phyloP scores from a whole-genome alignment of 495 filamentous ascomycete species.

The Massariosphaeria phaeospora region DNA sequence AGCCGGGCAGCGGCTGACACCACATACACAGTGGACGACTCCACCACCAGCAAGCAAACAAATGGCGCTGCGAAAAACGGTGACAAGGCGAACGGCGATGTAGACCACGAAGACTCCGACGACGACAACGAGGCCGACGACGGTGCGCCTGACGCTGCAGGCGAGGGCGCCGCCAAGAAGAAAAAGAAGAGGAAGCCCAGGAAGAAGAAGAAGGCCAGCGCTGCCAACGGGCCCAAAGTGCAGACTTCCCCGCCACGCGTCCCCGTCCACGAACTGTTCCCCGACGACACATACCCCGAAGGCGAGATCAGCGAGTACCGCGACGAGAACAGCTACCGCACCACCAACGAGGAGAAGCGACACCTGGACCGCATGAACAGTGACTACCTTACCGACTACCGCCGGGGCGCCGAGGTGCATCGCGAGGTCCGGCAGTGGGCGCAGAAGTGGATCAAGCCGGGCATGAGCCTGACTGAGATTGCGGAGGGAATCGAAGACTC shows the following conservation, averaged over 20 bases:
- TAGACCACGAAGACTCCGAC: conserved; percentile 41
- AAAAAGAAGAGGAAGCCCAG: conserved; percentile 53
- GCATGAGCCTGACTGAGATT: conserved; percentile 54
- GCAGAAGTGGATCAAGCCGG: conserved; percentile 53
- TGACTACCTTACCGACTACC: conserved; percentile 55
- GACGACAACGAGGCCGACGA: conserved; percentile 41
- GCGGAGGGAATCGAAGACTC: conserved; percentile 59
- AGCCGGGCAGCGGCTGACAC: too few relatives aligned
- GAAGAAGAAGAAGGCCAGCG: conserved; percentile 49
- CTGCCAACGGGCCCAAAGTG: conserved; percentile 34
- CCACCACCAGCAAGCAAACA: conserved; percentile 23
- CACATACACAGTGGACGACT: conserved; percentile 24
- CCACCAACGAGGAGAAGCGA: conserved; percentile 56
- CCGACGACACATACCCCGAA: conserved; percentile 47
- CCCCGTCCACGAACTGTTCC: conserved; percentile 50
- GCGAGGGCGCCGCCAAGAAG: conserved; percentile 28
- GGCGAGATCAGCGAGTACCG: conserved; percentile 51
- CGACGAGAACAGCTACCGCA: conserved; percentile 52
- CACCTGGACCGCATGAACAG: conserved; percentile 52
- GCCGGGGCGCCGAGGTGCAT: conserved; percentile 58
- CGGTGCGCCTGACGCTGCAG: conserved; percentile 31
- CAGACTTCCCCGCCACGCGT: conserved; percentile 56
- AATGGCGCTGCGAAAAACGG: conserved; percentile 23
- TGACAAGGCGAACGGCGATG: conserved; percentile 29
- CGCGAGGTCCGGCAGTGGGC: conserved; percentile 57